Percentiles rank a stretch among this genome's conserved stretches.
phyloP scores from a whole-genome alignment of 1,284 basidiomycete species.

The Leccinum pachyderme region DNA sequence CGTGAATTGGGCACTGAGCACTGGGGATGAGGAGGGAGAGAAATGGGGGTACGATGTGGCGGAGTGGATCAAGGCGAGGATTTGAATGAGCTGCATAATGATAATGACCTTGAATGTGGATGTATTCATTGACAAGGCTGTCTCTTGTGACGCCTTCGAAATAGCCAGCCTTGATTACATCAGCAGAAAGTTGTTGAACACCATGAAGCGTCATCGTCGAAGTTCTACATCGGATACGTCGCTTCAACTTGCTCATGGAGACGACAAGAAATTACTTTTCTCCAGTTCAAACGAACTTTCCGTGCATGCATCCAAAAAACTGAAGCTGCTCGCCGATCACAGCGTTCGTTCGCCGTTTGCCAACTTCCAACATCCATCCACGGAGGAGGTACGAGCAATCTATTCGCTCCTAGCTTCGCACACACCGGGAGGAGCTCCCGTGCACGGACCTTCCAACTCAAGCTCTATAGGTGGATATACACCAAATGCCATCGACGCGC shows the following conservation, averaged over 20 bases:
- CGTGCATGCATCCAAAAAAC: conserved; percentile 43
- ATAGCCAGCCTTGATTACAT: not conserved
- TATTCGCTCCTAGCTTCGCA: conserved; percentile 21
- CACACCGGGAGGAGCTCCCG: not conserved
- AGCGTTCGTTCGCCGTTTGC: conserved; percentile 52
- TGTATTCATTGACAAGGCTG: not conserved
- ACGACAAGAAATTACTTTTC: not conserved
- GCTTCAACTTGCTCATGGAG: not conserved
- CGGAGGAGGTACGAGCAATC: conserved; percentile 41
- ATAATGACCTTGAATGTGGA: conserved; percentile 15
- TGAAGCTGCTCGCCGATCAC: conserved; percentile 49
- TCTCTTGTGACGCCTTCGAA: not conserved
- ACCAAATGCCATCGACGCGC: conserved; percentile 67
- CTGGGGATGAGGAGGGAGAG: conserved; percentile 56
- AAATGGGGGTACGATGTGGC: conserved; percentile 55
- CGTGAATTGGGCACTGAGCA: conserved; percentile 45
- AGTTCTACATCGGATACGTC: not conserved
- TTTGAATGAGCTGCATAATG: not conserved
- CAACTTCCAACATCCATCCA: conserved; percentile 31
- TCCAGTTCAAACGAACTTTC: conserved; percentile 7
- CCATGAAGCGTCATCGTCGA: not conserved
- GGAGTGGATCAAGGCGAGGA: conserved; percentile 42
- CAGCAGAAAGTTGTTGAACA: not conserved
- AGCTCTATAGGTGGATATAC: conserved; percentile 54
- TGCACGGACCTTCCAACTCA: not conserved